Base-by-base conservation (phyloP, 768 basidiomycete species). In the Rickenella mellea region DNA sequence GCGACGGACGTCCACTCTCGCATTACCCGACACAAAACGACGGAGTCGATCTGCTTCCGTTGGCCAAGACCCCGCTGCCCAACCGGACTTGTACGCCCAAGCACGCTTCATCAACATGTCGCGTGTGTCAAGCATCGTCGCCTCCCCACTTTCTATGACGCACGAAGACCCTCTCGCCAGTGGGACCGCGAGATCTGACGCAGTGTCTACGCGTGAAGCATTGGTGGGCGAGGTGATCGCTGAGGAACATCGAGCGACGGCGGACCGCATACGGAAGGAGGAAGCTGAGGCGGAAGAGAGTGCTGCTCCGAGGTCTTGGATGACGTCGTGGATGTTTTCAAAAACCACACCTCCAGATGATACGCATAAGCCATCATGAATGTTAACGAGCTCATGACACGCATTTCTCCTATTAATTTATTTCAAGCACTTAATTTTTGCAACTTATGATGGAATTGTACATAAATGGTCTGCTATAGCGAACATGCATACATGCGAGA, bases 151-250 rank as follows among this genome's bases (percentile, higher is more conserved):
- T 41, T 35, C 25, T 25, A 30, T 31, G 42, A 32, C 40, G 25
- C 27, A 21, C 33, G 43, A 14, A 42, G 50, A 52, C 24, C 54
- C 55, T 28, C 47, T 17, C 14, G 19, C 46, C 43, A 37, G 49
- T 55, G 55, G 55, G 45, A 30, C 57, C 35, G 39, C 62, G 63
- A 39, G 54, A 59, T 31, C 61, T 59, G 17, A 72, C 68, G 19
- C 42, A 45, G 61, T 81, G n/a, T 69, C 78, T 12, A 65, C 76
- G 4, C 71, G 72, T 7, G 69, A 79, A 46, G 83, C 81, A 8
- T 78, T 85, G 30, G 66, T 73, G 39, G 70, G 73, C 35, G 83
- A 86, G 50, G 74, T 82, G 30, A 66, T 83, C 29, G 80, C 75
- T 28, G 83, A 87, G 55, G 83, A 85, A 58, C 67, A 73, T 45